Percentiles rank a stretch among this genome's conserved stretches.
Conservation (phyloP, 129 eudicot species). For the Mikania micrantha region DNA sequence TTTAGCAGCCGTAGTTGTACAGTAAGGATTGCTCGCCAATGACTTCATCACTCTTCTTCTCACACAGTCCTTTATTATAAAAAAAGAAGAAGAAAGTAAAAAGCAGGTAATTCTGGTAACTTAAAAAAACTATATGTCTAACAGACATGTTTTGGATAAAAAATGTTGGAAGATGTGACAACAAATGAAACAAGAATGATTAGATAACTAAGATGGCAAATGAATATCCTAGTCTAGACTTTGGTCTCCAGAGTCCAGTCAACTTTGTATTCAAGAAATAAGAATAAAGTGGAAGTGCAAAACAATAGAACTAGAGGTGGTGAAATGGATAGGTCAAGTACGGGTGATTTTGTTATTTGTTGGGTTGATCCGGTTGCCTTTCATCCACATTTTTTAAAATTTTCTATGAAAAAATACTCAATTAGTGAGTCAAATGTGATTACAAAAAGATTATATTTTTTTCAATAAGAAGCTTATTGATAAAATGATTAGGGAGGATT, state of each 20-base stretch:
- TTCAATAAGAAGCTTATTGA: background rate
- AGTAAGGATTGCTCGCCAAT: conserved; percentile 48
- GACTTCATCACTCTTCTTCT: conserved; percentile 92
- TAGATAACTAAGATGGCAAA: background rate
- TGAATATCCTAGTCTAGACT: background rate
- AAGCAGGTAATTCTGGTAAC: background rate
- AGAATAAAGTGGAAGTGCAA: background rate
- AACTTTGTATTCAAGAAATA: background rate
- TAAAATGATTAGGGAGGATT: background rate
- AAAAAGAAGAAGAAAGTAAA: background rate
- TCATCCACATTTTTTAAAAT: background rate
- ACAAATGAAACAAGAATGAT: background rate
- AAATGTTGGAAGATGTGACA: background rate
- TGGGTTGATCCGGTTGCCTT: background rate
- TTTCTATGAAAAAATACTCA: too few relatives aligned
- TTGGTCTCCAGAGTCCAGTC: background rate
- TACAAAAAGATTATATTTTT: background rate
- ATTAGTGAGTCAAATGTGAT: background rate
- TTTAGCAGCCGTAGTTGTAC: conserved; percentile 63
- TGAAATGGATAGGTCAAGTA: background rate
- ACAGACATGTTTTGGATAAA: background rate
- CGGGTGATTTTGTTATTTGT: background rate
- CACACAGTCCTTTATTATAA: conserved; percentile 56
- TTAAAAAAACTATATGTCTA: background rate
- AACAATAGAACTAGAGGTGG: background rate